Percentiles rank a stretch among this genome's conserved stretches.
phyloP scores from a whole-genome alignment of 257 asterid genomes.

The Forsythia viridissima region DNA sequence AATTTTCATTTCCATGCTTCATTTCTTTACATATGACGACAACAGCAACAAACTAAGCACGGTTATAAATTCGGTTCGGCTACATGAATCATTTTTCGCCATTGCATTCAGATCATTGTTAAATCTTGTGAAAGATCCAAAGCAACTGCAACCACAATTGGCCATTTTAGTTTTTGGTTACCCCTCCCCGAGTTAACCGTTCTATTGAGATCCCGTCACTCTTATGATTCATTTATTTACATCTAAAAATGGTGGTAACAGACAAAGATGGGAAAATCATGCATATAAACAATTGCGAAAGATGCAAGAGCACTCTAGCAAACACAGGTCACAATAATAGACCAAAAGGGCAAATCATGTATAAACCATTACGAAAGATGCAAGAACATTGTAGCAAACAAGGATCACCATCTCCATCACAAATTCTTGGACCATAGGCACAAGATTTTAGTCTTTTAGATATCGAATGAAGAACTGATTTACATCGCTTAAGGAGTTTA shows the following conservation, averaged over 20 bases:
- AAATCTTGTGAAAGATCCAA: background rate
- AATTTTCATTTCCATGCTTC: too few species aligned
- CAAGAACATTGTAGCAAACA: background rate
- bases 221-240: too few species aligned
- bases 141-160: background rate
- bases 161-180: background rate
- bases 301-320: background rate
- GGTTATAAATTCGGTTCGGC: too few species aligned
- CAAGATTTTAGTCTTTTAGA: background rate
- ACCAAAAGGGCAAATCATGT: background rate
- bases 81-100: too few species aligned
- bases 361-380: background rate
- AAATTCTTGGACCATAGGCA: background rate
- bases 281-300: background rate
- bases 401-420: background rate
- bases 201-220: background rate
- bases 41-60: too few species aligned
- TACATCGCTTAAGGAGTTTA: background rate
- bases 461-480: background rate
- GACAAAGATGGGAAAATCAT: background rate
- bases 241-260: background rate
- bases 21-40: too few species aligned
- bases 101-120: too few species aligned
- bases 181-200: background rate
- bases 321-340: background rate